Conservation (phyloP, 805 yeast genomes). For the Candida argentea region DNA sequence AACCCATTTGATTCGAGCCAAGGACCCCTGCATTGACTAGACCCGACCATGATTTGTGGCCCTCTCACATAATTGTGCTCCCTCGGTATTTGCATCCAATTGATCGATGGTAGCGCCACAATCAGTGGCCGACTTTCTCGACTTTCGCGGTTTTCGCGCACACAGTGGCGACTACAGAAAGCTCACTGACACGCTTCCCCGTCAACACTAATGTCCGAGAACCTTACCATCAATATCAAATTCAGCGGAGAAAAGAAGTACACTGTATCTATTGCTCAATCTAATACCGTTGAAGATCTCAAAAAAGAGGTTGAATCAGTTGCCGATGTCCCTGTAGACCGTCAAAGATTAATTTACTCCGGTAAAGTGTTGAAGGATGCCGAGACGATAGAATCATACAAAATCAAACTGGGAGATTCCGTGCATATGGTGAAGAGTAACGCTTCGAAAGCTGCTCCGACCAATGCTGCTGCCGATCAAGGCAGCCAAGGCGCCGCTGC, state of each 20-base stretch:
- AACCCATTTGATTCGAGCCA: too few species aligned
- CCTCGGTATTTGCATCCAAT: too few species aligned
- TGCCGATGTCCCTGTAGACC: slow-evolving; percentile 60
- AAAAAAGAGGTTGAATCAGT: slow-evolving; percentile 54
- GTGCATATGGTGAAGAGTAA: slow-evolving; percentile 86
- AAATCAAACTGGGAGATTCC: slow-evolving; percentile 78
- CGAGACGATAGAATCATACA: slow-evolving; percentile 65
- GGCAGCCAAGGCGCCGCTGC: slow-evolving; percentile 6
- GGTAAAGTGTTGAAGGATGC: slow-evolving; percentile 87
- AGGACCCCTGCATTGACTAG: too few species aligned
- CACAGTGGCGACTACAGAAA: too few species aligned
- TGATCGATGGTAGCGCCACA: too few species aligned
- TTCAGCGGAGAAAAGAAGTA: slow-evolving; percentile 73
- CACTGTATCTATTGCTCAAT: slow-evolving; percentile 45
- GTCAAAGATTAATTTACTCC: slow-evolving; percentile 84
- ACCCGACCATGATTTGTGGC: too few species aligned
- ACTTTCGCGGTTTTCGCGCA: not conserved
- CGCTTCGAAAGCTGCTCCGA: slow-evolving; percentile 22
- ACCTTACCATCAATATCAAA: slow-evolving; percentile 25
- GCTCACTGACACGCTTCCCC: slow-evolving; percentile 1
- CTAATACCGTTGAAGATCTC: slow-evolving; percentile 54
- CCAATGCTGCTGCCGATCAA: slow-evolving; percentile 6
- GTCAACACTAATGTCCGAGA: slow-evolving; percentile 13
- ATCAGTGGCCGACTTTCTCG: not conserved
- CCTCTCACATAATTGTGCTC: too few species aligned